These are phyloP conservation scores for Penicillium occitanis DNA, from an alignment of 2,329 filamentous ascomycete genomes.

Conservation along the genomic window DNA sequence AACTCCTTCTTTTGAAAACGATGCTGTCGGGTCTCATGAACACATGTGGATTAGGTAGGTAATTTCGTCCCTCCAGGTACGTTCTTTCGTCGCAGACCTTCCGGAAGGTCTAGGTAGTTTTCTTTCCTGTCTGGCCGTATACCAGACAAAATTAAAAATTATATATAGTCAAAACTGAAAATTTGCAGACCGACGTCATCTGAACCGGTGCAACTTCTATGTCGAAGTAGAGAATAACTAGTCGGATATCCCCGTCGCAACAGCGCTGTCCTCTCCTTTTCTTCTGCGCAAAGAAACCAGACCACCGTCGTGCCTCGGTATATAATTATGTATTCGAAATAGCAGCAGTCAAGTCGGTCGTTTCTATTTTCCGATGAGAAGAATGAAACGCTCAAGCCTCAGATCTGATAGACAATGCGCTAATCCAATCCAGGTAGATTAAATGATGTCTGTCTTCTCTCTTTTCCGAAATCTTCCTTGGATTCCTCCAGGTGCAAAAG, in stretches of 20 bases:
- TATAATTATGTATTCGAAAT: background rate
- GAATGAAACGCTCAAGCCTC: background rate
- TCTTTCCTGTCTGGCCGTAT: background rate
- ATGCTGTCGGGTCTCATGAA: background rate
- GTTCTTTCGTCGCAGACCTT: constrained; percentile 10
- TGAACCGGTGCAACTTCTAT: constrained; percentile 4
- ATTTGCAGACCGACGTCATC: constrained; percentile 1
- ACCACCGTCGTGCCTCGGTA: background rate
- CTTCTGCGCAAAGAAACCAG: background rate
- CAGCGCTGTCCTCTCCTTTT: background rate
- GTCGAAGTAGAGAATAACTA: background rate
- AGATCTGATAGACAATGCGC: constrained; percentile 9
- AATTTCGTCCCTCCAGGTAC: background rate
- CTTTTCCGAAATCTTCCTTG: constrained; percentile 3
- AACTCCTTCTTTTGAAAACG: constrained; percentile 1
- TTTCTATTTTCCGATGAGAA: constrained; percentile 9
- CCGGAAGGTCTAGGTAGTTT: background rate
- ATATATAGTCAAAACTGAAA: background rate
- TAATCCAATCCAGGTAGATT: constrained; percentile 9
- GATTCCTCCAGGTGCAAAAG: constrained; percentile 2
- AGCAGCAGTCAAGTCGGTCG: background rate
- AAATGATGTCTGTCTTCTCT: background rate
- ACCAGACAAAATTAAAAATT: constrained; percentile 14
- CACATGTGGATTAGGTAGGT: constrained; percentile 5
- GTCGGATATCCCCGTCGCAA: background rate